Base-by-base conservation (phyloP, 768 basidiomycete species). In the Leccinum subgranulosum region DNA sequence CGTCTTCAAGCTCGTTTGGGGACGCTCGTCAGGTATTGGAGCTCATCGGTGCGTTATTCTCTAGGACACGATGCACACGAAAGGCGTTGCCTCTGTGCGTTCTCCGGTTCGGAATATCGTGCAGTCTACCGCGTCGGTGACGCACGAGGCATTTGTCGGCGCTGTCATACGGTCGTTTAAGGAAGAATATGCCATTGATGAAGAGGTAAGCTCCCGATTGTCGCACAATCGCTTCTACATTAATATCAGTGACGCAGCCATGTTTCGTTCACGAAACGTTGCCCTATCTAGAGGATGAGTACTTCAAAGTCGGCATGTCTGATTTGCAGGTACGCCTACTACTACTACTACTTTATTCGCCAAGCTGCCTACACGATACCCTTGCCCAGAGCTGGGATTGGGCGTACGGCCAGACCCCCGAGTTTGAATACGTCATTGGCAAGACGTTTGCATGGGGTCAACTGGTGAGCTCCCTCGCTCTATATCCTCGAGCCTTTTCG, bases 331-430 rank as follows among this genome's bases (percentile, higher is more conserved):
- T 88, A 60, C 33, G 83, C 72, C 43, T 47, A 7, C 25, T 48
- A 47, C 10, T 5, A 8, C 6, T 14, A 36, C 27, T 28, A 3
- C 28, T 29, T 29, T 14, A 21, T 53, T 34, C 34, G 15, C 29
- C 23, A 29, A 39, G 6, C 34, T 46, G 1, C 17, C 29, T 12
- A 15, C n/a, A 31, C 51, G 23, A 63, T 45, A 0, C 11, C 17
- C 49, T 28, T n/a, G 25, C 53, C 21, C 64, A 95, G 94, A 86
- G 81, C 33, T 98, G 97, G 97, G 82, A 92, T 21, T 98, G 95
- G 94, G 77, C 82, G 14, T 97, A 85, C 65, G 96, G 95, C 0
- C 91, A 95, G 67, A 96, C 95, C 0, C 94, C 95, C 43, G 90
- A 96, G 67, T 98, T 99, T 69, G 87, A 84, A 7, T 90, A 92